A percentile compares a stretch with the other conserved stretches of the same genome.
phyloP scores from a whole-genome alignment of 192 early-diverging fungal species.

The Oehlia diaphana region DNA sequence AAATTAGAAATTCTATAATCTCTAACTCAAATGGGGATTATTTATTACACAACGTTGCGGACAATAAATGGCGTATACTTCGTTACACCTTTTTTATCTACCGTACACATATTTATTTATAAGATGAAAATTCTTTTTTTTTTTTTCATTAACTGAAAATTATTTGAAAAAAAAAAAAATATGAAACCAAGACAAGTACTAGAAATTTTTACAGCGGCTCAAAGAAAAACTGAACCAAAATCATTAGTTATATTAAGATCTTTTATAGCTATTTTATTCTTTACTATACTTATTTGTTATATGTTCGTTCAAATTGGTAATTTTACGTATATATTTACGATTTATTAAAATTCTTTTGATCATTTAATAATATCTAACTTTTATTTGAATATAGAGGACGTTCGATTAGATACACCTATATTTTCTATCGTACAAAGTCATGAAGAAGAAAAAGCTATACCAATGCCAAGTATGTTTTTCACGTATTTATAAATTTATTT shows the following conservation, averaged over 20 bases:
- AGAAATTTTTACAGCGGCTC: not conserved
- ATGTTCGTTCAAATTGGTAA: not conserved
- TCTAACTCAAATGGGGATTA: too few relatives aligned
- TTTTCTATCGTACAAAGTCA: not conserved
- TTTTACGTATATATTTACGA: too few relatives aligned
- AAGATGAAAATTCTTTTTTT: too few relatives aligned
- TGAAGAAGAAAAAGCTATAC: not conserved
- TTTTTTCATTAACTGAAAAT: too few relatives aligned
- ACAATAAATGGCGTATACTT: too few relatives aligned
- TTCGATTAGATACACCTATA: not conserved
- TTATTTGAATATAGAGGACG: not conserved
- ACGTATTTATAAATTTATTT: not conserved
- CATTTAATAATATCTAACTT: too few relatives aligned
- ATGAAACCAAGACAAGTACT: not conserved
- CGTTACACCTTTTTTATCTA: too few relatives aligned
- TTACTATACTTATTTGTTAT: not conserved
- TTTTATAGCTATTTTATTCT: not conserved
- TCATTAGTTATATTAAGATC: not conserved
- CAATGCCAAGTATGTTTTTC: not conserved
- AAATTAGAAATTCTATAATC: too few relatives aligned
- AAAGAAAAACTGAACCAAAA: not conserved
- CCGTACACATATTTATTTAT: too few relatives aligned
- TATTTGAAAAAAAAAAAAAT: too few relatives aligned
- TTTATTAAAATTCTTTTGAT: too few relatives aligned
- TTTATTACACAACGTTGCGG: too few relatives aligned